A percentile compares a stretch with the other conserved stretches of the same genome.
These are phyloP conservation scores for Naganishia cerealis DNA, from an alignment of 1,284 basidiomycete genomes.

Conservation along the genomic window DNA sequence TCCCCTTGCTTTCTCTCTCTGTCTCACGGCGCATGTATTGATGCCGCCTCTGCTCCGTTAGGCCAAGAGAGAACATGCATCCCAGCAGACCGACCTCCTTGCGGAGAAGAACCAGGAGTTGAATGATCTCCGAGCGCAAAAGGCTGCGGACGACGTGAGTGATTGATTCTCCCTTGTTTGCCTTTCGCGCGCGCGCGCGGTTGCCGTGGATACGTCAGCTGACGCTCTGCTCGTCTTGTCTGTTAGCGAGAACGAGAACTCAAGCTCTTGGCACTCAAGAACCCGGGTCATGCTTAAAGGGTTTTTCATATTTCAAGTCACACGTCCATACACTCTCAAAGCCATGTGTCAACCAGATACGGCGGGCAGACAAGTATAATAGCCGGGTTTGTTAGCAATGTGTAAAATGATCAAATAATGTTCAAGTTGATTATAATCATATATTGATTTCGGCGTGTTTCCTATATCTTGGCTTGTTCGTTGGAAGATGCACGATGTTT, in stretches of 20 bases:
- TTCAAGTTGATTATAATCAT: not conserved
- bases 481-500: not conserved
- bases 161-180: not conserved
- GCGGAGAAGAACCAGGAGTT: conserved; percentile 53
- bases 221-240: not conserved
- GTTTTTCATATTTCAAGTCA: not conserved
- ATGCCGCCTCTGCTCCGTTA: not conserved
- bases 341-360: too few species aligned
- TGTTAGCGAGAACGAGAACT: conserved; percentile 53
- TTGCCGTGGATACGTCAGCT: too few species aligned
- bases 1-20: not conserved
- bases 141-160: conserved; percentile 56
- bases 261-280: conserved; percentile 53
- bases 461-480: not conserved
- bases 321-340: not conserved
- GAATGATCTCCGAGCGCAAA: conserved; percentile 54
- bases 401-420: not conserved
- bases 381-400: not conserved
- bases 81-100: conserved; percentile 39
- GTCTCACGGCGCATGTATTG: not conserved
- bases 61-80: conserved; percentile 38
- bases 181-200: too few species aligned
- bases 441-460: not conserved
- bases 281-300: conserved; percentile 51
- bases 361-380: not conserved